Percentiles rank a stretch among this genome's conserved stretches.
phyloP scores from a whole-genome alignment of 768 basidiomycete genomes.

The Rhizopogon vesiculosus region DNA sequence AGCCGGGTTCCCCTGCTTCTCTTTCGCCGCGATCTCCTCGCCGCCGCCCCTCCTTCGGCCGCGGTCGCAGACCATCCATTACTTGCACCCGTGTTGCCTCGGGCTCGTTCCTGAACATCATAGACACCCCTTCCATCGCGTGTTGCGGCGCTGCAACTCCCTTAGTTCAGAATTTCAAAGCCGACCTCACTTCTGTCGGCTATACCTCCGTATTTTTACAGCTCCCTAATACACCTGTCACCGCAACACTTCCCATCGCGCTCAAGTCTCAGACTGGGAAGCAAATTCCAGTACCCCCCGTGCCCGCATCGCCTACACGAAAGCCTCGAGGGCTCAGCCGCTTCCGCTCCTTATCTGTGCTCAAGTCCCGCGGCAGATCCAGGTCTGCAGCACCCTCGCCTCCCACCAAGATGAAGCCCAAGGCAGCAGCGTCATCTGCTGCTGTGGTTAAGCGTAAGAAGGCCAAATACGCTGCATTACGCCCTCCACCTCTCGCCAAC shows the following conservation, averaged over 20 bases:
- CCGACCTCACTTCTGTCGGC: conserved; percentile 56
- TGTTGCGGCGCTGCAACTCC: conserved; percentile 31
- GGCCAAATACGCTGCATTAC: conserved; percentile 39
- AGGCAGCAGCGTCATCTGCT: conserved; percentile 15
- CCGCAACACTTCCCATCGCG: conserved; percentile 13
- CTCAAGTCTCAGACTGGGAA: conserved; percentile 3
- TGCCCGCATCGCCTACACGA: conserved; percentile 4
- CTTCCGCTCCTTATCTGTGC: conserved; percentile 48
- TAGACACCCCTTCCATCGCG: conserved; percentile 35
- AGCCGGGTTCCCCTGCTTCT: conserved; percentile 61
- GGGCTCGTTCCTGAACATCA: conserved; percentile 42
- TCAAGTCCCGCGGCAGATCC: conserved; percentile 35
- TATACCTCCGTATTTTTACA: conserved; percentile 66
- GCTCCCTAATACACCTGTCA: conserved; percentile 44
- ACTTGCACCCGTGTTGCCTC: conserved; percentile 35
- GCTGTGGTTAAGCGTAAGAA: conserved; percentile 47
- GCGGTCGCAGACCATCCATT: conserved; percentile 30
- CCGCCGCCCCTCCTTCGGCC: conserved; percentile 29
- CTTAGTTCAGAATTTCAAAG: conserved; percentile 39
- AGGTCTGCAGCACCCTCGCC: conserved; percentile 28
- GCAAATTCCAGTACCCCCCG: conserved; percentile 15
- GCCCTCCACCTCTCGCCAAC: conserved; percentile 49
- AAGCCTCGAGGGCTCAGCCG: conserved; percentile 33
- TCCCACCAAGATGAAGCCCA: conserved; percentile 20
- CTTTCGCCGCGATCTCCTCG: conserved; percentile 34